Evolutionary conservation across 1,284 basidiomycete genomes (phyloP).

Genomic region (Heimioporus punctisporus): DNA sequence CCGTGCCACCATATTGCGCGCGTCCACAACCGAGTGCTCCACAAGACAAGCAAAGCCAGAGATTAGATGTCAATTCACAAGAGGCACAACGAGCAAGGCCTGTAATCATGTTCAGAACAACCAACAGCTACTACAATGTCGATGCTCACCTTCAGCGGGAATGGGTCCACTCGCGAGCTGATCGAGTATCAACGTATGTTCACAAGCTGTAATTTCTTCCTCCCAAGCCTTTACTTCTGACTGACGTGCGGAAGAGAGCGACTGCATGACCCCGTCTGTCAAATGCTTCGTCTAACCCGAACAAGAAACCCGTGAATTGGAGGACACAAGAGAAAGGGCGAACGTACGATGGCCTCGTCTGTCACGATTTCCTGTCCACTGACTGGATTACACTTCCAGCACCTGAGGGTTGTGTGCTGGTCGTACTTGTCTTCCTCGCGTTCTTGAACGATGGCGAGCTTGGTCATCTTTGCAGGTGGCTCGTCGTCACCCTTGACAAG

Average conservation of each 20-base stretch:
- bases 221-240: constrained; percentile 99
- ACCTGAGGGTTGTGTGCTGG: constrained; percentile 67
- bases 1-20: constrained; percentile 82
- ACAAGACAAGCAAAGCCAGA: constrained; percentile 96
- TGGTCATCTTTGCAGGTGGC: constrained; percentile 86
- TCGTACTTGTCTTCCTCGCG: constrained; percentile 91
- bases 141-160: constrained; percentile 45
- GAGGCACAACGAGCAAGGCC: constrained; percentile 77
- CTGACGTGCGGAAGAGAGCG: constrained; percentile 88
- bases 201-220: constrained; percentile 90
- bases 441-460: constrained; percentile 86
- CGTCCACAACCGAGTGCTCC: constrained; percentile 96
- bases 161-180: constrained; percentile 62
- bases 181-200: constrained; percentile 83
- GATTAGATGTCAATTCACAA: constrained; percentile 86
- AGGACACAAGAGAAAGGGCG: rapidly evolving
- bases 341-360: constrained; percentile 15
- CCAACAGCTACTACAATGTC: not conserved
- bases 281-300: constrained; percentile 54
- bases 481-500: constrained; percentile 55
- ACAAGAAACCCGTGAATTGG: not conserved
- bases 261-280: constrained; percentile 75
- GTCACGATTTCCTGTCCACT: constrained; percentile 50
- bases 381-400: constrained; percentile 71
- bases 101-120: constrained; percentile 31